phyloP scores from a whole-genome alignment of 2,329 filamentous ascomycete genomes.

The Neofusicoccum umdonicola region DNA sequence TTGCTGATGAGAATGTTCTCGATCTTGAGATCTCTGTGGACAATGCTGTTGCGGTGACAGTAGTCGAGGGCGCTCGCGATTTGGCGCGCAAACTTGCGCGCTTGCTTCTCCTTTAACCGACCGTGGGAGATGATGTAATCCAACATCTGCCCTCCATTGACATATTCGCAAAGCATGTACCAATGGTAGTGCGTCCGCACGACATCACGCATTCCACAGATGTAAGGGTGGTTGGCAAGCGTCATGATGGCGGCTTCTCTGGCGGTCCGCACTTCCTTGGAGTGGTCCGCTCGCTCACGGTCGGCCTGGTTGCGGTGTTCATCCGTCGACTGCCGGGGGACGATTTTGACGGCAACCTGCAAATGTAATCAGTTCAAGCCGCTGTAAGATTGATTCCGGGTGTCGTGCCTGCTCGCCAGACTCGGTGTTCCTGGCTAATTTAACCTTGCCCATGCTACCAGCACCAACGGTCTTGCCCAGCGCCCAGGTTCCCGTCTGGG shows the following conservation, averaged over 20 bases:
- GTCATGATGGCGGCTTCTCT: constrained; percentile 96
- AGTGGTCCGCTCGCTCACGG: constrained; percentile 88
- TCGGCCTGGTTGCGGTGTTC: constrained; percentile 72
- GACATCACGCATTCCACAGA: constrained; percentile 93
- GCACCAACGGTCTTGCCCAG: constrained; percentile 96
- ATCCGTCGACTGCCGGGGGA: constrained; percentile 84
- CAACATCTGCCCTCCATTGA: constrained; percentile 98
- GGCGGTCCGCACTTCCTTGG: constrained; percentile 92
- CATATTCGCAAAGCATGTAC: constrained; percentile 99
- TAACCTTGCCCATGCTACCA: constrained; percentile 98
- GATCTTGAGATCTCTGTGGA: constrained; percentile 96
- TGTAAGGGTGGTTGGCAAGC: constrained; percentile 89
- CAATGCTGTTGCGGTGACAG: constrained; percentile 96
- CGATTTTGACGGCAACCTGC: constrained; percentile 94
- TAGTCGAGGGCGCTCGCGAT: constrained; percentile 97
- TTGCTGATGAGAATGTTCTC: constrained; percentile 99
- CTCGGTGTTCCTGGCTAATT: constrained; percentile 86
- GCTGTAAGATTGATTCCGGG: not conserved
- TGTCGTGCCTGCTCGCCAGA: constrained; percentile 80
- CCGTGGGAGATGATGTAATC: constrained; percentile 99
- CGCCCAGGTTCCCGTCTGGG: constrained; percentile 83
- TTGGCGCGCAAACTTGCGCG: constrained; percentile 94
- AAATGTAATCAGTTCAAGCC: constrained; percentile 18
- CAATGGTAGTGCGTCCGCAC: constrained; percentile 96
- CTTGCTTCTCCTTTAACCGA: constrained; percentile 96